Evolutionary conservation across 345 rosid species (phyloP), one percentile per base, ranked within the genome.

Genomic region (Citrus unshiu): DNA sequence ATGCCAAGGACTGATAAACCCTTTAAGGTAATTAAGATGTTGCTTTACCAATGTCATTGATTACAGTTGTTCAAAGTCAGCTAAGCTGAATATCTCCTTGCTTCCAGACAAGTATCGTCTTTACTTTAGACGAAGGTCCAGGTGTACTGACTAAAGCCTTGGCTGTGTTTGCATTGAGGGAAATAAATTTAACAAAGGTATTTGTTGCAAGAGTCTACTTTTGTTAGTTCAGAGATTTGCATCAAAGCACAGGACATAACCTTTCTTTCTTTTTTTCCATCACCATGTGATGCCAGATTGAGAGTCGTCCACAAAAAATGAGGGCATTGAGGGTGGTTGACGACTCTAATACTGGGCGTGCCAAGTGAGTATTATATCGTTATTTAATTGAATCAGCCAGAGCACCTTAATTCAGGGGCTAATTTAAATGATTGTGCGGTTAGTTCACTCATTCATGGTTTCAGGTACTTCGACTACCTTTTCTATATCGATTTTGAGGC

Each of bases 401-500:
- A 64, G 32, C 68, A 54, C 62, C 62, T 35, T 64, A 46, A 32
- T 27, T 60, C 70, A 9, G 30, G 61, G 30, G 16, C 32, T 25
- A 12, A 29, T 27, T 5, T 29, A 30, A 75, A 29, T 62, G 69
- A 51, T 51, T 49, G 14, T 70, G 40, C 74, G 57, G 68, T 62
- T 19, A 18, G 73, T 75, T 4, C 27, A 56, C 40, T 61, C 37
- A 24, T 73, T 74, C 65, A 61, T 68, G 22, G 67, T 71, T 71
- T 65, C 83, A 87, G 91, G 86, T 84, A 85, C 75, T 85, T 89
- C 61, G 88, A 87, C 81, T 89, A 87, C 72, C 83, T 87, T 69
- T 89, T 89, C 80, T 84, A 82, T 75, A 79, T 89, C 39, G 90
- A 89, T 79, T 89, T 89, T 81, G 91, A 85, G 78, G 91, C 91